Evolutionary conservation across 495 filamentous ascomycete species (phyloP).

Genomic region (Lophium mytilinum): DNA sequence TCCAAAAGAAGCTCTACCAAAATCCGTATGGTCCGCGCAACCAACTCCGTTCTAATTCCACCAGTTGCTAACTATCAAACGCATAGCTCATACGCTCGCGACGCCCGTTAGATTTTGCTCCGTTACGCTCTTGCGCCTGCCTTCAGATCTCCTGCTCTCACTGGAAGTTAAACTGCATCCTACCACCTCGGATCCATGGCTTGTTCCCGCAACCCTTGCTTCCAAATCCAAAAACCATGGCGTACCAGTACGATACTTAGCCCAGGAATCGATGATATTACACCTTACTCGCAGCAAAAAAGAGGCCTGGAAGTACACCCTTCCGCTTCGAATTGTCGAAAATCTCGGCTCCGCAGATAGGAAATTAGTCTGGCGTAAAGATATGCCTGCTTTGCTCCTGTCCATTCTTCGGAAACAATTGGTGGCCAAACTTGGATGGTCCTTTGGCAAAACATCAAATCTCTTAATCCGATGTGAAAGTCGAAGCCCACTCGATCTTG

Average conservation of each 20-base stretch:
- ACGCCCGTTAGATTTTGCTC: conserved; percentile 55
- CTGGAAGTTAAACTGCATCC: conserved; percentile 54
- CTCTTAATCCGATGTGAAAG: conserved; percentile 2
- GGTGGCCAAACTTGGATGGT: conserved; percentile 10
- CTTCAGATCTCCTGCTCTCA: conserved; percentile 54
- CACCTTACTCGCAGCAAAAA: conserved; percentile 1
- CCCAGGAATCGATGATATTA: neutral
- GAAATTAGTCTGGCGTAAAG: conserved; percentile 50
- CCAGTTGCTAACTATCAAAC: conserved; percentile 25
- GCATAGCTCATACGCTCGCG: conserved; percentile 53
- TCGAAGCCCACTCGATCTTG: conserved; percentile 26
- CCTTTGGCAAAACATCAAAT: neutral
- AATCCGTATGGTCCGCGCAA: conserved; percentile 53
- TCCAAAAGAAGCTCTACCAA: conserved; percentile 44
- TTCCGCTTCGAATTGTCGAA: conserved; percentile 36
- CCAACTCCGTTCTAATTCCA: no score
- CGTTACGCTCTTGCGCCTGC: conserved; percentile 48
- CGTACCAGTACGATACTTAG: conserved; percentile 4
- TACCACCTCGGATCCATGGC: conserved; percentile 46
- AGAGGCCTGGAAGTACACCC: conserved; percentile 13
- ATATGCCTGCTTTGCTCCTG: conserved; percentile 59
- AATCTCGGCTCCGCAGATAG: conserved; percentile 31
- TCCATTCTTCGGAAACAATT: conserved; percentile 32
- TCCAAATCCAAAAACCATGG: conserved; percentile 5
- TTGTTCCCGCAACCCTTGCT: conserved; percentile 44